A percentile compares a stretch with the other conserved stretches of the same genome.
Evolutionary conservation across 83 land plant species (phyloP).

Genomic region (Picea engelmannii): DNA sequence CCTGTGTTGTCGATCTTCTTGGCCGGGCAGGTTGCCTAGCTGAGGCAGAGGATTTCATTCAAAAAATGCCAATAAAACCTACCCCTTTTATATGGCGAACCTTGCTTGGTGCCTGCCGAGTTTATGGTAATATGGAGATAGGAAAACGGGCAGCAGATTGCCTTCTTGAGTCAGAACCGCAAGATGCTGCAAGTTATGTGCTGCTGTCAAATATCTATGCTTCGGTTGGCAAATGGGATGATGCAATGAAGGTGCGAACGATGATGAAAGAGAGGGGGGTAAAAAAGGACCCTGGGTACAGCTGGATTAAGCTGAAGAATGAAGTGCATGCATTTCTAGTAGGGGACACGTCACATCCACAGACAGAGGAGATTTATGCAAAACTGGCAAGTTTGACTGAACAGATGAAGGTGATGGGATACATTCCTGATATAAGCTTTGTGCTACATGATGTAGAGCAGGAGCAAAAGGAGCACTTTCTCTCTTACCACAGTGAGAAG

Average conservation of each 20-base stretch:
- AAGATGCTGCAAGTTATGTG: slow-evolving; percentile 40
- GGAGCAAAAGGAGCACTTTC: background rate
- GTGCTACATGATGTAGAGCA: background rate
- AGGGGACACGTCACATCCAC: slow-evolving; percentile 12
- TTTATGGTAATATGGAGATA: slow-evolving; percentile 32
- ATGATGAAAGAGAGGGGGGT: slow-evolving; percentile 32
- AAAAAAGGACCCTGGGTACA: slow-evolving; percentile 37
- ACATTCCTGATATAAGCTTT: background rate
- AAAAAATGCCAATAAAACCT: slow-evolving; percentile 37
- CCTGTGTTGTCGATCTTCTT: slow-evolving; percentile 40
- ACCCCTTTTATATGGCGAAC: slow-evolving; percentile 27
- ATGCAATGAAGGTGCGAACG: slow-evolving; percentile 22
- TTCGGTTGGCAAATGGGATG: slow-evolving; percentile 25
- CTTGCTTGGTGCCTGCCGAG: slow-evolving; percentile 46
- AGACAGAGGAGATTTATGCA: slow-evolving; percentile 1
- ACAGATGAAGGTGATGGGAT: slow-evolving; percentile 10
- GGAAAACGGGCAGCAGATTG: slow-evolving; percentile 24
- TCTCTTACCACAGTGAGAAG: slow-evolving; percentile 11
- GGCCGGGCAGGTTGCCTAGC: slow-evolving; percentile 30
- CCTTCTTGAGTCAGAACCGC: slow-evolving; percentile 29
- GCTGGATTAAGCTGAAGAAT: slow-evolving; percentile 24
- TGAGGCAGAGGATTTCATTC: slow-evolving; percentile 35
- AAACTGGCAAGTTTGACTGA: background rate
- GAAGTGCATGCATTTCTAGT: slow-evolving; percentile 3
- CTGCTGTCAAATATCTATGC: slow-evolving; percentile 29